Evolutionary conservation across 208 protist species (phyloP).

Genomic region (Crithidia sp.): DNA sequence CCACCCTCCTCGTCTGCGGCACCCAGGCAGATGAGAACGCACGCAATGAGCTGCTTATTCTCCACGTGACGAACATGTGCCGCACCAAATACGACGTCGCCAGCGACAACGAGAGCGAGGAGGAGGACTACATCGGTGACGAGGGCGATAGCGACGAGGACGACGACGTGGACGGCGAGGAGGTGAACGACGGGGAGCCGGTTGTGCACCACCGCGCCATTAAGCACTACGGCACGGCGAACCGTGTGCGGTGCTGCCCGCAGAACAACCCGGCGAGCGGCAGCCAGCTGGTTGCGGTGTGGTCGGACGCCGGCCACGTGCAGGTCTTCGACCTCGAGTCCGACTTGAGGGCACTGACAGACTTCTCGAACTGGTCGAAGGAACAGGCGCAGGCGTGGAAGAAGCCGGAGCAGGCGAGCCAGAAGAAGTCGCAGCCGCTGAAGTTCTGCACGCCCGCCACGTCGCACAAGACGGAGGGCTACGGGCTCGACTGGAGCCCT

Average conservation of each 20-base stretch:
- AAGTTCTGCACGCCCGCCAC: slow-evolving; percentile 81
- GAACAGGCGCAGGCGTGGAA: slow-evolving; percentile 70
- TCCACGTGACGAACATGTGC: slow-evolving; percentile 93
- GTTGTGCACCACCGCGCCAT: slow-evolving; percentile 85
- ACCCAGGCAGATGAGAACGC: slow-evolving; percentile 92
- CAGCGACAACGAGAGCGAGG: slow-evolving; percentile 90
- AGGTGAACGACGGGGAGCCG: slow-evolving; percentile 88
- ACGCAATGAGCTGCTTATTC: slow-evolving; percentile 95
- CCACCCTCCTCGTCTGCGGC: slow-evolving; percentile 93
- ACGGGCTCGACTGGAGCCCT: slow-evolving; percentile 96
- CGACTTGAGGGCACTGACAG: slow-evolving; percentile 77
- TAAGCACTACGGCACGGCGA: slow-evolving; percentile 88
- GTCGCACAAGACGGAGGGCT: slow-evolving; percentile 95
- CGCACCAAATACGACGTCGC: slow-evolving; percentile 94
- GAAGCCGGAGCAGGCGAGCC: slow-evolving; percentile 24
- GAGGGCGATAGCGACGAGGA: slow-evolving; percentile 74
- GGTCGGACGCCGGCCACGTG: slow-evolving; percentile 95
- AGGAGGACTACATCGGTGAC: slow-evolving; percentile 83
- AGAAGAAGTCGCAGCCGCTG: slow-evolving; percentile 40
- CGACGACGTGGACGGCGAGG: slow-evolving; percentile 73
- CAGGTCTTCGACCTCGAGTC: slow-evolving; percentile 92
- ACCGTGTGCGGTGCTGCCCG: slow-evolving; percentile 91
- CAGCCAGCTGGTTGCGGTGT: slow-evolving; percentile 92
- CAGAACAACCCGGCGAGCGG: slow-evolving; percentile 60
- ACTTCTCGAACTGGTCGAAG: slow-evolving; percentile 84